Evolutionary conservation across 208 protist genomes (phyloP), one percentile per base, ranked within the genome.

Genomic region (Novymonas esmeraldas): DNA sequence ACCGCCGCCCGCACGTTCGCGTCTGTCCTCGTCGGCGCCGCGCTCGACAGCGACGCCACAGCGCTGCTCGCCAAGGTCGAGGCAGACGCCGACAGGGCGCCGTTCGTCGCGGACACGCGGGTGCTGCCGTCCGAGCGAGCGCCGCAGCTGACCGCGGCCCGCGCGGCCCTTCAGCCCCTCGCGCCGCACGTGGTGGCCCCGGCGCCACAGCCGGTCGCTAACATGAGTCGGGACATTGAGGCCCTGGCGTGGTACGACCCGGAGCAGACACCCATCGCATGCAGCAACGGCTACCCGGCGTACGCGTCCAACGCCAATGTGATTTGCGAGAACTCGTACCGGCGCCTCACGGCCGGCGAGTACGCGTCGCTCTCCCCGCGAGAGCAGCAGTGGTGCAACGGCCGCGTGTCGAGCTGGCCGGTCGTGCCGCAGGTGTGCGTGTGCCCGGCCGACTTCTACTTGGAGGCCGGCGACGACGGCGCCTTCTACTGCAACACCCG

Each of bases 401-500:
- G 42, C n/a, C n/a, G 11, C 26, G 5, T 63, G 20, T 64, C 16
- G 20, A 9, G 13, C 11, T 36, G 39, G 6, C 7, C 2, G 34
- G n/a, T 9, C 10, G 13, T 46, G 14, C 22, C 24, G 39, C 45
- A 64, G 28, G 46, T 67, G 18, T 82, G 73, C 45, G 26, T 85
- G 41, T 85, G 79, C 56, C 51, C 79, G 13, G 29, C 59, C 9
- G 70, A 84, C 36, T 33, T 33, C 22, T 36, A 76, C 33, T 50
- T 73, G 58, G 34, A 57, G 13, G 28, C 51, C 6, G 3, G n/a
- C 9, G 5, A 22, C 2, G 20, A 28, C 6, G 20, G 20, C 6
- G 3, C 2, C 3, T 45, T 60, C 46, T 3, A 6, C 1, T 80
- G 75, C 69, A 2, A 41, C 33, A 41, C 36, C 2, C 76, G 76